These are phyloP conservation scores for Arxiozyma bovina DNA, from an alignment of 1,139 yeast species.

Conservation along the genomic window DNA sequence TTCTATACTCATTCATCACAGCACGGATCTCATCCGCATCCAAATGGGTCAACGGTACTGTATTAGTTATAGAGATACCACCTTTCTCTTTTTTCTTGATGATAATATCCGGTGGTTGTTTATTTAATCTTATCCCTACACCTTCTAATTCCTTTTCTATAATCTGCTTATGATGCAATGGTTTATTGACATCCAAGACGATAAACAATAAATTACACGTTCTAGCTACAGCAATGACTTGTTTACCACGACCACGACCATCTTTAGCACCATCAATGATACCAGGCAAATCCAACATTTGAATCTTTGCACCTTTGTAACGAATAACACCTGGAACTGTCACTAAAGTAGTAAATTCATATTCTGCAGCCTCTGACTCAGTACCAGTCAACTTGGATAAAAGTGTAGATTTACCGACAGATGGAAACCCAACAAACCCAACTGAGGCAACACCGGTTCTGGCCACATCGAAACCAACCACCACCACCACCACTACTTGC, in stretches of 20 bases:
- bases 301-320: constrained; percentile 94
- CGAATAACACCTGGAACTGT: constrained; percentile 96
- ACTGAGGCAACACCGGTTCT: constrained; percentile 96
- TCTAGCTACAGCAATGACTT: constrained; percentile 96
- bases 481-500: constrained; percentile 86
- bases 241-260: constrained; percentile 98
- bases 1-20: constrained; percentile 89
- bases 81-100: constrained; percentile 92
- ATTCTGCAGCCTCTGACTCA: constrained; percentile 93
- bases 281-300: constrained; percentile 97
- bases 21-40: constrained; percentile 92
- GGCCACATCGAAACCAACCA: constrained; percentile 91
- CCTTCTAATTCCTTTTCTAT: constrained; percentile 95
- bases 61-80: constrained; percentile 86
- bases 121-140: constrained; percentile 89
- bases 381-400: constrained; percentile 87
- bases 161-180: constrained; percentile 84
- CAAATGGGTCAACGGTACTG: constrained; percentile 84
- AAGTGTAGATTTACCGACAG: constrained; percentile 92
- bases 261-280: constrained; percentile 98
- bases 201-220: constrained; percentile 88
- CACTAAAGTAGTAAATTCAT: constrained; percentile 93
- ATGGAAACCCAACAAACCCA: constrained; percentile 96
- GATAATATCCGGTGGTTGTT: constrained; percentile 83
- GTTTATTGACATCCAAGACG: constrained; percentile 92